Conservation (phyloP, 1,284 basidiomycete species). For the Uromyces viciae-fabae region DNA sequence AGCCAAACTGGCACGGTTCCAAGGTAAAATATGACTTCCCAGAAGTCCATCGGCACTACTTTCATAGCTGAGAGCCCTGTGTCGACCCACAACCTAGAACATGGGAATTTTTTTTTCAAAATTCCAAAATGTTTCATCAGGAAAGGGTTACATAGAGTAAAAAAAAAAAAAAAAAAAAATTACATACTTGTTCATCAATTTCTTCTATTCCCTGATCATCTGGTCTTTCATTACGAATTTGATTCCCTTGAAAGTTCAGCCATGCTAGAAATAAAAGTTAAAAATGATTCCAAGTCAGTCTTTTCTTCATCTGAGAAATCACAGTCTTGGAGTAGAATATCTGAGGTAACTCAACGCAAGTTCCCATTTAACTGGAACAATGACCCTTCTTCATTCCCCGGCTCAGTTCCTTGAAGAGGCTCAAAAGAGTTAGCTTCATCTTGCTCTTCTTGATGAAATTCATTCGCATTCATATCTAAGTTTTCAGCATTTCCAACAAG, state of each 20-base stretch:
- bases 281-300: too few species aligned
- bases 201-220: constrained; percentile 36
- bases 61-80: constrained; percentile 39
- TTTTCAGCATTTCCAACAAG: too few species aligned
- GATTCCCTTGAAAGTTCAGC: constrained; percentile 19
- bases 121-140: not conserved
- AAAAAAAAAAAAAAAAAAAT: not conserved
- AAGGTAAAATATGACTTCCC: constrained; percentile 15
- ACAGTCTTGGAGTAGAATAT: too few species aligned
- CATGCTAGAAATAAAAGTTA: constrained; percentile 26
- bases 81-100: constrained; percentile 36
- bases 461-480: too few species aligned
- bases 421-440: too few species aligned
- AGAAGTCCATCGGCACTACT: constrained; percentile 16
- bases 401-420: not conserved
- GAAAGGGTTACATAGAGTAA: not conserved
- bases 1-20: constrained; percentile 14
- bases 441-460: too few species aligned
- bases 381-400: not conserved
- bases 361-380: not conserved
- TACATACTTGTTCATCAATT: constrained; percentile 32
- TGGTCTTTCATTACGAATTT: not conserved
- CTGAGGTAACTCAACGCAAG: constrained; percentile 12
- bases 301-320: too few species aligned
- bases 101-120: not conserved